Conservation (phyloP, 78 protist species). For the Dictyostelium capitatum region DNA sequence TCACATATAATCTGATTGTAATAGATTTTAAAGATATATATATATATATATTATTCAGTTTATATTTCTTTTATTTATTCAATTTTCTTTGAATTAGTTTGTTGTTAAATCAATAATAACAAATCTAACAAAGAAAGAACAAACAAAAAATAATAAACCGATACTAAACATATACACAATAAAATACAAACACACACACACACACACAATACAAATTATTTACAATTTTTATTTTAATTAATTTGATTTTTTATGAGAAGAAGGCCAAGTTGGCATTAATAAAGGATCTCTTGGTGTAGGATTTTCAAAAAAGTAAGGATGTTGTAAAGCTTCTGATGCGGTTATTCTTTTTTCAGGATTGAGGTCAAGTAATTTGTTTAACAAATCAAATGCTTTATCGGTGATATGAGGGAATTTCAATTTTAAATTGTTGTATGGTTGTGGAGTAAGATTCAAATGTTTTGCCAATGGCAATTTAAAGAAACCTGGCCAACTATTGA, state of each 20-base stretch:
- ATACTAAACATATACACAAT: too few relatives aligned
- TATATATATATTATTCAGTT: too few relatives aligned
- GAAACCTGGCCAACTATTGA: slow-evolving; percentile 77
- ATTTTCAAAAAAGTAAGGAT: slow-evolving; percentile 79
- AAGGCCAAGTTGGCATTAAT: slow-evolving; percentile 86
- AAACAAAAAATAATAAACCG: not conserved
- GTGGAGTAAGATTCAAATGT: slow-evolving; percentile 27
- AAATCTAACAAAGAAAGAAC: too few relatives aligned
- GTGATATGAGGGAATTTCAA: slow-evolving; percentile 77
- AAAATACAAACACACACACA: not conserved
- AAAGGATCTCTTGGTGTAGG: slow-evolving; percentile 78
- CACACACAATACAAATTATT: not conserved
- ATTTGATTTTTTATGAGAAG: slow-evolving; percentile 49
- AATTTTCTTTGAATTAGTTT: too few relatives aligned
- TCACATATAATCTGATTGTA: too few relatives aligned
- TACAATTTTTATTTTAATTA: not conserved
- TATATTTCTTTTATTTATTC: too few relatives aligned
- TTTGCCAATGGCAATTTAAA: slow-evolving; percentile 60
- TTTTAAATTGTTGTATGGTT: slow-evolving; percentile 47
- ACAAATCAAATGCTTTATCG: slow-evolving; percentile 57
- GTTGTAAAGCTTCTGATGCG: slow-evolving; percentile 83
- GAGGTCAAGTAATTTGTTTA: slow-evolving; percentile 32
- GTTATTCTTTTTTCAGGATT: slow-evolving; percentile 83
- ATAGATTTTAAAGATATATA: too few relatives aligned
- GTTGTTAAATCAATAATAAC: too few relatives aligned